Evolutionary conservation across 2,329 filamentous ascomycete species (phyloP), one percentile per base, ranked within the genome.

Genomic region (Aspergillus fischeri): DNA sequence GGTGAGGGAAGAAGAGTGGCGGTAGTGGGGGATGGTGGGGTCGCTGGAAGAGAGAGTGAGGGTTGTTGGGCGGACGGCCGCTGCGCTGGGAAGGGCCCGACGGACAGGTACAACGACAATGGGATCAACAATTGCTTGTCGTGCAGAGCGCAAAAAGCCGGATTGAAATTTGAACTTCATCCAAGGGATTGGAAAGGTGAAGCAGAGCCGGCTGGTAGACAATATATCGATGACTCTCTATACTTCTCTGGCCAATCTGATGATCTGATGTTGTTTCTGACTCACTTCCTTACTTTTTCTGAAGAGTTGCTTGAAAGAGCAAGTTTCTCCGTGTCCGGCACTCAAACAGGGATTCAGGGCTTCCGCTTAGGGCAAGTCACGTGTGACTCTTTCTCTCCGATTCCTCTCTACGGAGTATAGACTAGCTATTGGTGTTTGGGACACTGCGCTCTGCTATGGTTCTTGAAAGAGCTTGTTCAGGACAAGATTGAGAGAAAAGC

Each of bases 71-170:
- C 58, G 47, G 52, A 58, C 41, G 32, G 58, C 32, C 49, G 58
- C 32, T 55, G 58, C 21, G 51, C 17, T 52, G 51, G 29, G 44
- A 21, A 47, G 44, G 52, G 53, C 28, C 57, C 45, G 53, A 47
- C 56, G 52, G 56, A 58, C 27, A 32, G 61, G 57, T 28, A 59
- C 42, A 29, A 53, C 55, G 52, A 59, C 57, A 61, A 59, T 52
- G 47, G 51, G 55, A n/a, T 57, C 62, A 48, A 58, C 59, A 63
- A 72, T 61, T 61, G 70, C 63, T 70, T 65, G 67, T 67, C 61
- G 67, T 61, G 62, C 60, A 57, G 65, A 65, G 66, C 65, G 65
- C 53, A 64, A 54, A 57, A 65, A 61, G 52, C 60, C 60, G 60
- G 65, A 50, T 45, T 45, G 49, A 24, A 56, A 49, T 56, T 63